Evolutionary conservation across 441 rosid genomes (phyloP).

Genomic region (Jatropha podagrica): DNA sequence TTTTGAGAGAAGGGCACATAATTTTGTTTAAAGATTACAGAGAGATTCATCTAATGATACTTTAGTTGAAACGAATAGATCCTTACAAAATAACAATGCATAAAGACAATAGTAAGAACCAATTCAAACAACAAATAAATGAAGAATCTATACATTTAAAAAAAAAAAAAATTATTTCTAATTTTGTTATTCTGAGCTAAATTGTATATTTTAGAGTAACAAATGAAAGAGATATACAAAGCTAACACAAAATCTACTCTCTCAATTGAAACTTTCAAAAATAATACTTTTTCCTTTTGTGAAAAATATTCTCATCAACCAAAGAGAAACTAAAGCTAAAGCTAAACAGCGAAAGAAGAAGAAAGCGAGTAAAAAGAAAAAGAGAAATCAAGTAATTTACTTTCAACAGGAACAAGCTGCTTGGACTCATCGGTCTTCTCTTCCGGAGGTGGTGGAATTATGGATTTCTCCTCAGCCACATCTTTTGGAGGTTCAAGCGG

Average conservation of each 20-base stretch:
- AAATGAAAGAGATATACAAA: background rate
- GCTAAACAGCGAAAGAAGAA: background rate
- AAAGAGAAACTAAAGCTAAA: background rate
- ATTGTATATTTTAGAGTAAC: too few relatives aligned
- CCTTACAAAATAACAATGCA: background rate
- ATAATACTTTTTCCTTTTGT: too few relatives aligned
- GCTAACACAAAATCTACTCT: background rate
- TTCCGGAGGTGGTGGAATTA: conserved; percentile 43
- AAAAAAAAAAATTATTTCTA: too few relatives aligned
- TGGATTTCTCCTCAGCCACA: conserved; percentile 58
- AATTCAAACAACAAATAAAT: too few relatives aligned
- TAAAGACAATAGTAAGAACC: background rate
- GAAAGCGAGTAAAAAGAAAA: background rate
- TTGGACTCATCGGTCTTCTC: conserved; percentile 51
- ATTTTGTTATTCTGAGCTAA: too few relatives aligned
- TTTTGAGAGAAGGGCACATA: background rate
- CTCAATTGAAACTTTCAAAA: background rate
- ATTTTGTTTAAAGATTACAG: background rate
- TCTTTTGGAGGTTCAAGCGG: conserved; percentile 35
- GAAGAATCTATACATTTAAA: too few relatives aligned
- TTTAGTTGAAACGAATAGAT: background rate
- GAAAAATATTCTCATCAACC: background rate
- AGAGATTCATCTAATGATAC: background rate
- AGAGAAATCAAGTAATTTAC: conserved; percentile 30
- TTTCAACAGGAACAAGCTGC: conserved; percentile 41